Percentiles rank a stretch among this genome's conserved stretches.
Conservation (phyloP, 1,284 basidiomycete genomes). For the Austroboletus niveus region DNA sequence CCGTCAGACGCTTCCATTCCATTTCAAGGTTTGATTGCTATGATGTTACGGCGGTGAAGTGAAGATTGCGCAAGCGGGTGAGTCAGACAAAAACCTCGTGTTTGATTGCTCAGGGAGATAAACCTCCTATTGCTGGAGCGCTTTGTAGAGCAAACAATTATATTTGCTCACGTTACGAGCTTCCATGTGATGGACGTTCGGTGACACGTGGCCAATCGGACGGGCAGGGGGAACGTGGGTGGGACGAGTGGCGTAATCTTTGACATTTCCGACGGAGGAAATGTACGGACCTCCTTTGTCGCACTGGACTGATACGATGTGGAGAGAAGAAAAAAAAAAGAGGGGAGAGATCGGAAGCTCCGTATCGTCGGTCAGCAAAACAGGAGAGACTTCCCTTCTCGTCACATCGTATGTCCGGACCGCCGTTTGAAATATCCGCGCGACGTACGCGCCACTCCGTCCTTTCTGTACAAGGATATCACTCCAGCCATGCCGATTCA, state of each 20-base stretch:
- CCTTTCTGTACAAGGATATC: not conserved
- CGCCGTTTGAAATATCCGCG: not conserved
- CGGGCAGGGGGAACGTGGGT: slow-evolving; percentile 7
- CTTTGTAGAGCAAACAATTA: not conserved
- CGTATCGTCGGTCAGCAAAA: not conserved
- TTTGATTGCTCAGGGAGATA: slow-evolving; percentile 4
- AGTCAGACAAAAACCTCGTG: slow-evolving; percentile 11
- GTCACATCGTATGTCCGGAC: not conserved
- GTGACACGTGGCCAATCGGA: not conserved
- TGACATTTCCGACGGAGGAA: slow-evolving; percentile 34
- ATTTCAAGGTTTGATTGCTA: slow-evolving; percentile 30
- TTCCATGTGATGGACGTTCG: slow-evolving; percentile 26
- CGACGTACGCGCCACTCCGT: slow-evolving; percentile 1
- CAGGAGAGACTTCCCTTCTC: slow-evolving; percentile 10
- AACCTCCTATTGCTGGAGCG: not conserved
- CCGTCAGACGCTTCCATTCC: slow-evolving; percentile 27
- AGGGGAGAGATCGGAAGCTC: not conserved
- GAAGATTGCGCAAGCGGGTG: slow-evolving; percentile 16
- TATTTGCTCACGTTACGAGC: slow-evolving; percentile 1
- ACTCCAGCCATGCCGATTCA: not conserved
- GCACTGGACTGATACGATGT: too few species aligned
- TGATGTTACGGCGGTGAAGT: slow-evolving; percentile 22
- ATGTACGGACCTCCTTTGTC: slow-evolving; percentile 30
- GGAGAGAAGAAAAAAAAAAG: not conserved
- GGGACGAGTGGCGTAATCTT: not conserved